These are phyloP conservation scores for Erythrophleum ivorense DNA, from an alignment of 331 rosid species.

Conservation along the genomic window DNA sequence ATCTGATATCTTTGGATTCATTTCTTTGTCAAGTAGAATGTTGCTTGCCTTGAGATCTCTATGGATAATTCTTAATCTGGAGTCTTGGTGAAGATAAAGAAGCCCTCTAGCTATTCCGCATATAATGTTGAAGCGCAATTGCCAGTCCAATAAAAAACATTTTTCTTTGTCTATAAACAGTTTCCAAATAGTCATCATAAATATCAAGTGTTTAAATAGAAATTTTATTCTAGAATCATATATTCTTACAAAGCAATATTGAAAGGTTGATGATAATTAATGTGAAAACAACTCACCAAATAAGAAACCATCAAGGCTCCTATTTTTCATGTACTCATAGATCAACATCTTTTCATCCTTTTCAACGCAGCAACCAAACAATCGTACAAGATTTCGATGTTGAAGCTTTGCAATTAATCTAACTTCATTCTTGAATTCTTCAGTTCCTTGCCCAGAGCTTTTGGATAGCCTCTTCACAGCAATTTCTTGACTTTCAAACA, in stretches of 20 bases:
- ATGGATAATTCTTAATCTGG: slow-evolving; percentile 60
- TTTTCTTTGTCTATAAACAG: slow-evolving; percentile 44
- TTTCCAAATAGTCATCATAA: not conserved
- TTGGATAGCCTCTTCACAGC: slow-evolving; percentile 61
- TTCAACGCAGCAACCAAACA: slow-evolving; percentile 53
- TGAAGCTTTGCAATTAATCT: slow-evolving; percentile 59
- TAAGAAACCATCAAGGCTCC: slow-evolving; percentile 44
- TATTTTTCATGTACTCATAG: slow-evolving; percentile 51
- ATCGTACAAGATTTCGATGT: slow-evolving; percentile 60
- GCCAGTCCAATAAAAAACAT: slow-evolving; percentile 50
- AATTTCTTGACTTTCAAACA: slow-evolving; percentile 44
- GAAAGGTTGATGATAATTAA: not conserved
- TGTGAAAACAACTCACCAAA: slow-evolving; percentile 40
- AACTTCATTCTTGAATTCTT: slow-evolving; percentile 61
- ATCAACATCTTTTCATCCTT: slow-evolving; percentile 53
- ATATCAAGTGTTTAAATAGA: not conserved
- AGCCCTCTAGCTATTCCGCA: slow-evolving; percentile 64
- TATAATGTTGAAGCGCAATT: slow-evolving; percentile 49
- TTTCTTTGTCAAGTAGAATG: slow-evolving; percentile 51
- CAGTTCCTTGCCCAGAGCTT: slow-evolving; percentile 56
- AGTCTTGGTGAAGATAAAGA: slow-evolving; percentile 67
- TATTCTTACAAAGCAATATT: slow-evolving; percentile 22
- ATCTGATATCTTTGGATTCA: slow-evolving; percentile 63
- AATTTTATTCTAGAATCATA: slow-evolving; percentile 8
- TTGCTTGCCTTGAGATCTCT: slow-evolving; percentile 66